Evolutionary conservation across 345 rosid species (phyloP).

Genomic region (Punica granatum): DNA sequence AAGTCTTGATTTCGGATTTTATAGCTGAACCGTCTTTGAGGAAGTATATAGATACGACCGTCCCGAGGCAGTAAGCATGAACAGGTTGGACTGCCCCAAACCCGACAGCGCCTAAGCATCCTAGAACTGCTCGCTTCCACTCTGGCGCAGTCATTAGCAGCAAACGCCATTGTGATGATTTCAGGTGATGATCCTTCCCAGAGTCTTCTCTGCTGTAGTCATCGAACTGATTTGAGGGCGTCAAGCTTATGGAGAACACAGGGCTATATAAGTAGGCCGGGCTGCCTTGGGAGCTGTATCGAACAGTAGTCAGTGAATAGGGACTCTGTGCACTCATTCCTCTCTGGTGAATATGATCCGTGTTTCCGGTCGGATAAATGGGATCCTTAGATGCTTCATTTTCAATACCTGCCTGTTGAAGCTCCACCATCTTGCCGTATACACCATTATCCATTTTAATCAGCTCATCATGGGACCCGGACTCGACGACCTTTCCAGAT

Average conservation of each 20-base stretch:
- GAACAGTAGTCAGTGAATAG: constrained; percentile 7
- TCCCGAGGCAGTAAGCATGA: constrained; percentile 35
- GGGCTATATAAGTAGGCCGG: constrained; percentile 26
- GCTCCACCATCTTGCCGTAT: constrained; percentile 34
- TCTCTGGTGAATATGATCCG: background rate
- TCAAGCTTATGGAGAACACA: constrained; percentile 17
- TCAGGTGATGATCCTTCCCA: constrained; percentile 4
- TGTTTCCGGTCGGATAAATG: constrained; percentile 4
- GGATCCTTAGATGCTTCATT: constrained; percentile 9
- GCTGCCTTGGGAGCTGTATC: constrained; percentile 22
- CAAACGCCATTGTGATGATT: constrained; percentile 25
- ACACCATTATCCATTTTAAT: constrained; percentile 29
- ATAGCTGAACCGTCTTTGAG: constrained; percentile 21
- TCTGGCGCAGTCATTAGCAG: constrained; percentile 35
- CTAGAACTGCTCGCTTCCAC: constrained; percentile 32
- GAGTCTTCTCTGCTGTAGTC: constrained; percentile 8
- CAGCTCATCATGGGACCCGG: constrained; percentile 42
- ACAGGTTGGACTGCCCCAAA: constrained; percentile 30
- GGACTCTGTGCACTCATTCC: constrained; percentile 8
- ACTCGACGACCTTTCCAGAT: constrained; percentile 37
- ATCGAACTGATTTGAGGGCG: constrained; percentile 8
- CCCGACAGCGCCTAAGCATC: constrained; percentile 36
- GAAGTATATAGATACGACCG: constrained; percentile 34
- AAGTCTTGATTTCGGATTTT: constrained; percentile 22
- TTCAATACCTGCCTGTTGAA: constrained; percentile 23